phyloP scores from a whole-genome alignment of 192 early-diverging fungal genomes.

The Gonapodya prolifera region DNA sequence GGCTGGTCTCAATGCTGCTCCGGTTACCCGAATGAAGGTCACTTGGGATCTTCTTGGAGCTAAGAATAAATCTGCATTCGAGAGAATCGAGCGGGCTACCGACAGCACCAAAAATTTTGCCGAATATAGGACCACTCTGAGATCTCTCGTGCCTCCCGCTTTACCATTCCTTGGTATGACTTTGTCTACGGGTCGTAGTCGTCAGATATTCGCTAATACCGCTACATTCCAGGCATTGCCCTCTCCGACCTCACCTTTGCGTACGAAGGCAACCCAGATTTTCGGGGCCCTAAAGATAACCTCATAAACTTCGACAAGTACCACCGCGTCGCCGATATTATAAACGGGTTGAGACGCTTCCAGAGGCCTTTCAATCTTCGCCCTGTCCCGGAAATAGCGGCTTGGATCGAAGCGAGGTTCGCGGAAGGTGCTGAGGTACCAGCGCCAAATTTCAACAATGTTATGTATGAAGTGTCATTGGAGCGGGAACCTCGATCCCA shows the following conservation, averaged over 20 bases:
- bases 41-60: constrained; percentile 65
- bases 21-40: constrained; percentile 75
- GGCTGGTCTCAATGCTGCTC: constrained; percentile 76
- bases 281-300: constrained; percentile 8
- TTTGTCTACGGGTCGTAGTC: neutral
- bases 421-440: neutral
- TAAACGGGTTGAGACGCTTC: neutral
- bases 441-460: neutral
- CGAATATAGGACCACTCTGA: constrained; percentile 24
- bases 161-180: constrained; percentile 32
- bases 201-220: neutral
- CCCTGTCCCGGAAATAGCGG: neutral
- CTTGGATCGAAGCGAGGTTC: neutral
- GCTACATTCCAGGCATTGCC: constrained; percentile 15
- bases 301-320: neutral
- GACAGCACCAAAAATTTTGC: constrained; percentile 27
- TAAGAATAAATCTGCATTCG: constrained; percentile 15
- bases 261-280: constrained; percentile 36
- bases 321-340: neutral
- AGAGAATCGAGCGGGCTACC: constrained; percentile 14
- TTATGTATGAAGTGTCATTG: neutral
- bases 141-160: constrained; percentile 14
- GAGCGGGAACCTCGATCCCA: neutral
- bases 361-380: neutral
- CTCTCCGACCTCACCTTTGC: constrained; percentile 39